Percentiles rank a stretch among this genome's conserved stretches.
These are phyloP conservation scores for Phanerodontia chrysosporium DNA, from an alignment of 768 basidiomycete species.

Conservation along the genomic window DNA sequence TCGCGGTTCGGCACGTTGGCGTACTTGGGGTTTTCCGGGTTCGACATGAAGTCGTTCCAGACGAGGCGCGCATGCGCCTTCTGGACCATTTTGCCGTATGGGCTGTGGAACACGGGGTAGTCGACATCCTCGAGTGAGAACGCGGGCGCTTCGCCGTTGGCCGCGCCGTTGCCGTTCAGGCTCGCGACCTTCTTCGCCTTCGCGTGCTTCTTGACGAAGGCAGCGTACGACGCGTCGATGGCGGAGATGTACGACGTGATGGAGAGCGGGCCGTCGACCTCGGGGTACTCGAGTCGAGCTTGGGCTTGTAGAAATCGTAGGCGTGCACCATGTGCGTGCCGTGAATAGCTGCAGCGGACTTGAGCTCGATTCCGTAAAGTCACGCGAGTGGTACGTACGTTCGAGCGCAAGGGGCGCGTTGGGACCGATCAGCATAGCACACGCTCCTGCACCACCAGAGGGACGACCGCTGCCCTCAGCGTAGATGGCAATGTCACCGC, in stretches of 20 bases:
- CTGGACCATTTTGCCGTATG: slow-evolving; percentile 98
- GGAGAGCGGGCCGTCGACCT: slow-evolving; percentile 95
- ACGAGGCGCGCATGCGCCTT: slow-evolving; percentile 91
- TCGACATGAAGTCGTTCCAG: slow-evolving; percentile 87
- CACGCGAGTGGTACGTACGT: slow-evolving; percentile 56
- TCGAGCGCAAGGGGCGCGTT: slow-evolving; percentile 93
- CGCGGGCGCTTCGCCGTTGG: slow-evolving; percentile 35
- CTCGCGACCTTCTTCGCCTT: slow-evolving; percentile 51
- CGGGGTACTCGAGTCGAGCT: slow-evolving; percentile 91
- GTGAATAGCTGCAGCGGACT: slow-evolving; percentile 75
- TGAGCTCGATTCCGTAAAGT: slow-evolving; percentile 23
- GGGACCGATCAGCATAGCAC: slow-evolving; percentile 93
- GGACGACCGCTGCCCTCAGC: slow-evolving; percentile 94
- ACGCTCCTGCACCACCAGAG: slow-evolving; percentile 94
- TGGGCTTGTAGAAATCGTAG: slow-evolving; percentile 99
- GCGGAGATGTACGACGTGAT: slow-evolving; percentile 94
- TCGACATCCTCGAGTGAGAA: slow-evolving; percentile 85
- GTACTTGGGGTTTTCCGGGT: slow-evolving; percentile 66
- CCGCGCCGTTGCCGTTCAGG: slow-evolving; percentile 22
- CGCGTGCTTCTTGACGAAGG: slow-evolving; percentile 79
- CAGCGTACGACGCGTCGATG: slow-evolving; percentile 82
- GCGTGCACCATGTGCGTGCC: slow-evolving; percentile 97
- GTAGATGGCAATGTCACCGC: slow-evolving; percentile 97
- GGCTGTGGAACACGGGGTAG: slow-evolving; percentile 94
- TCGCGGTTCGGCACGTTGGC: slow-evolving; percentile 71